Conservation (phyloP, 139 green algal genomes). For the Chlamydomonas incerta region DNA sequence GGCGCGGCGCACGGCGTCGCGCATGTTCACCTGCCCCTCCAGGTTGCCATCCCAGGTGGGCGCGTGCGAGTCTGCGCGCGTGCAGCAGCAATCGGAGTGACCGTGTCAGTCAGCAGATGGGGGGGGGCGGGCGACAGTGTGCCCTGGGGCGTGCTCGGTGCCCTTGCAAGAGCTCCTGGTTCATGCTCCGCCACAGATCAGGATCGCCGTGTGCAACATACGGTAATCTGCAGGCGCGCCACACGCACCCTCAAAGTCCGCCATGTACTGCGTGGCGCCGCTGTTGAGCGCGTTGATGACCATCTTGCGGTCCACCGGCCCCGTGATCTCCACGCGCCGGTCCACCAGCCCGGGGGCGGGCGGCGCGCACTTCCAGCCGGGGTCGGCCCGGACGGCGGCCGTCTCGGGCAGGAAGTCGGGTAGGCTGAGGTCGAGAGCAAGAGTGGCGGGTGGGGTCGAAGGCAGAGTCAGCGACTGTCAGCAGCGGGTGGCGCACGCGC, state of each 20-base stretch:
- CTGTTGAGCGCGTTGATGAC: slow-evolving; percentile 93
- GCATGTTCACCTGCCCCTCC: slow-evolving; percentile 84
- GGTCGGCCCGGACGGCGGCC: slow-evolving; percentile 55
- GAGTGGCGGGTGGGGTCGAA: too few relatives aligned
- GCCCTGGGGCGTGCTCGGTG: too few relatives aligned
- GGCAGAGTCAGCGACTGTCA: too few relatives aligned
- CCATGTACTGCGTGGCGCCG: slow-evolving; percentile 89
- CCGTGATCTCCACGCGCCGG: slow-evolving; percentile 91
- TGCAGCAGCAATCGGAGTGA: too few relatives aligned
- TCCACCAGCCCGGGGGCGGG: slow-evolving; percentile 82
- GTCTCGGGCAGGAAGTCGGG: slow-evolving; percentile 83
- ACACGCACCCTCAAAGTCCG: slow-evolving; percentile 80
- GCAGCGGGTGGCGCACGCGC: too few relatives aligned
- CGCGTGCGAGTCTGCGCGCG: slow-evolving; percentile 79
- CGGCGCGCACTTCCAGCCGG: slow-evolving; percentile 75
- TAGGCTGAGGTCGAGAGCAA: slow-evolving; percentile 57
- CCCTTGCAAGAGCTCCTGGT: too few relatives aligned
- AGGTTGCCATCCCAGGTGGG: slow-evolving; percentile 86
- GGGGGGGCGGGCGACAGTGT: too few relatives aligned
- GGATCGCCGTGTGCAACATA: too few relatives aligned
- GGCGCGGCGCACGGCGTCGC: slow-evolving; percentile 69
- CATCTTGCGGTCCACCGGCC: slow-evolving; percentile 91
- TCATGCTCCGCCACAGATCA: too few relatives aligned
- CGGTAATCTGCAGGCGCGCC: too few relatives aligned
- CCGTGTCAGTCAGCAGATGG: too few relatives aligned